phyloP scores from a whole-genome alignment of 2,329 filamentous ascomycete genomes.

The Herpomyces periplanetae region DNA sequence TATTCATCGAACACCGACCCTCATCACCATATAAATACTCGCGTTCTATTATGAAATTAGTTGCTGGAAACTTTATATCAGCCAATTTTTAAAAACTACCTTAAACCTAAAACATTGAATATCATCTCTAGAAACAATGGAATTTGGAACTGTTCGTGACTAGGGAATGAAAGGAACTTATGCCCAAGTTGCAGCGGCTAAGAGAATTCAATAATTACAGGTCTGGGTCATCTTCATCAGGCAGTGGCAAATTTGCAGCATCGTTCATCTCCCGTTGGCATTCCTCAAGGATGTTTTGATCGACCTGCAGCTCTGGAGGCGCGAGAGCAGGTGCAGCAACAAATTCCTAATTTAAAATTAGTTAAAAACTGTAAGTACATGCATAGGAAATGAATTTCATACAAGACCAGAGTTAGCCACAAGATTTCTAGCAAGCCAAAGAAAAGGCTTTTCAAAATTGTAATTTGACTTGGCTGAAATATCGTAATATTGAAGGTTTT shows the following conservation, averaged over 20 bases:
- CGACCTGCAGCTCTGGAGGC: constrained; percentile 62
- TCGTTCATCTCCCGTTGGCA: constrained; percentile 62
- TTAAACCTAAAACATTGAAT: too few relatives aligned
- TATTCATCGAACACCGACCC: too few relatives aligned
- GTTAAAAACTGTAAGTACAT: constrained; percentile 3
- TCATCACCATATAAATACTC: too few relatives aligned
- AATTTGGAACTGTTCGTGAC: too few relatives aligned
- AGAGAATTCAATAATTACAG: too few relatives aligned
- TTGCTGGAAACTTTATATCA: too few relatives aligned
- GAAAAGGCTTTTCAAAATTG: constrained; percentile 99
- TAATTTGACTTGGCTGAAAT: constrained; percentile 99
- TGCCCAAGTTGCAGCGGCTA: too few relatives aligned
- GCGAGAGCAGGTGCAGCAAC: constrained; percentile 79
- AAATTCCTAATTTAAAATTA: constrained; percentile 28
- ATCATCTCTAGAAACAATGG: too few relatives aligned
- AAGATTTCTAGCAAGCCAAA: constrained; percentile 93
- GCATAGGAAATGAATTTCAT: constrained; percentile 8
- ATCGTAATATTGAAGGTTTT: constrained; percentile 99
- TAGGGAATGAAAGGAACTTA: too few relatives aligned
- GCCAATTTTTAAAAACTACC: too few relatives aligned
- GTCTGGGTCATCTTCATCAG: constrained; percentile 56
- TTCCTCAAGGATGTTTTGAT: constrained; percentile 36
- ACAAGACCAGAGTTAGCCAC: constrained; percentile 65
- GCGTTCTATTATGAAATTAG: too few relatives aligned
- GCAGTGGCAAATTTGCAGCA: constrained; percentile 46